Base-by-base conservation (phyloP, 352 stramenopile species). In the Lagenidium sp. region DNA sequence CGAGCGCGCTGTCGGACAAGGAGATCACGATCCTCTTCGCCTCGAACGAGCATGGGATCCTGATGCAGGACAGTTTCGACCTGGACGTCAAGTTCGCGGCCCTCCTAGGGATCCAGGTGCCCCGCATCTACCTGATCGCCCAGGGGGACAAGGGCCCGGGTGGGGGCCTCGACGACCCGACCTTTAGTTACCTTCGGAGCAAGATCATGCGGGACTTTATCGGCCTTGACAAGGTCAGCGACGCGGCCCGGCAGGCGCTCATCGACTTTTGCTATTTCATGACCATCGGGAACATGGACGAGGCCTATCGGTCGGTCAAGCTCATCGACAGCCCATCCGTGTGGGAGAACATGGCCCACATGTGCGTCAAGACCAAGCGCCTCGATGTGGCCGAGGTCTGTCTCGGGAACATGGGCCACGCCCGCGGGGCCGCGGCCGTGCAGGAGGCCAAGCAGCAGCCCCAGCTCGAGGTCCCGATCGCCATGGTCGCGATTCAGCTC, bases 231-330 rank as follows among this genome's bases (percentile, higher is more conserved):
- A 86, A 95, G 30, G 74, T 95, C 6, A 88, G 96, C 38, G 78
- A 83, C 2, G 63, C 89, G 4, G 88, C 80, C 4, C 73, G 82
- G 4, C 64, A 79, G 46, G 91, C 91, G 20, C 60, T 98, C 19
- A 81, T 98, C 35, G 86, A 98, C 48, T 98, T 98, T 52, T 96
- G 80, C 47, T 97, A 96, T 60, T 95, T 93, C 54, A 89, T 98
- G 44, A 96, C 88, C 8, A 76, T 96, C 10, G 90, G 91, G 13
- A 96, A 97, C 57, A 96, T 98, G 83, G 94, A 98, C 64, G 87
- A 97, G 53, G 93, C 93, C 1, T 97, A 98, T 47, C 67, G 82
- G 4, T 90, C 83, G 0, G 85, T 98, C 12, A 90, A 96, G 58
- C 63, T 95, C 19, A 96, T 98, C 50, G 75, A 96, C 36, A 97